Evolutionary conservation across 2,329 filamentous ascomycete genomes (phyloP).

Genomic region (Aspergillus aculeatinus): DNA sequence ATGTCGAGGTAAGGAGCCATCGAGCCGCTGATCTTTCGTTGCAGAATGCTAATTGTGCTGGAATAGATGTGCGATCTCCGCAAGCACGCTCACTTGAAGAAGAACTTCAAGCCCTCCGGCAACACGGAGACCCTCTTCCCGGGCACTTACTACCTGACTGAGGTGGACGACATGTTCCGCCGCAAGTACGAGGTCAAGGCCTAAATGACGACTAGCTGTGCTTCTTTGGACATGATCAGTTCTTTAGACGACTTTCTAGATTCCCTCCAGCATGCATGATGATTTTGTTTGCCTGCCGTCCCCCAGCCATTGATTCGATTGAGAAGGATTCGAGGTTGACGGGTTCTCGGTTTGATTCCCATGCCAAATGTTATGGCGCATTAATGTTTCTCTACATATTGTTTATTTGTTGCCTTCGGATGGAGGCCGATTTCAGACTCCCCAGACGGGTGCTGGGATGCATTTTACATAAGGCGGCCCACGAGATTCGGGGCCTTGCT

Average conservation of each 20-base stretch:
- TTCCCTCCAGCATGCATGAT: slow-evolving; percentile 36
- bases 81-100: slow-evolving; percentile 80
- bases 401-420: slow-evolving; percentile 3
- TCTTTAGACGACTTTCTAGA: slow-evolving; percentile 36
- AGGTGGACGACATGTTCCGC: slow-evolving; percentile 84
- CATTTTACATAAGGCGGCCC: slow-evolving; percentile 13
- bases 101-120: slow-evolving; percentile 71
- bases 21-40: slow-evolving; percentile 1
- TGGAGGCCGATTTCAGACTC: slow-evolving; percentile 2
- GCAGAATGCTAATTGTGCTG: slow-evolving; percentile 8
- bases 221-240: slow-evolving; percentile 28
- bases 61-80: slow-evolving; percentile 73
- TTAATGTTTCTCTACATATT: slow-evolving; percentile 5
- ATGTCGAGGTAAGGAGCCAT: slow-evolving; percentile 64
- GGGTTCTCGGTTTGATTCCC: slow-evolving; percentile 6
- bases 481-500: slow-evolving; percentile 14
- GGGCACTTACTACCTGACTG: slow-evolving; percentile 75
- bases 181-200: slow-evolving; percentile 74
- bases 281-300: slow-evolving; percentile 21
- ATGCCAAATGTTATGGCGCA: neutral
- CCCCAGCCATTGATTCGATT: slow-evolving; percentile 30
- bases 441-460: slow-evolving; percentile 4
- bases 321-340: slow-evolving; percentile 6
- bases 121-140: slow-evolving; percentile 63
- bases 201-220: slow-evolving; percentile 43